A percentile compares a stretch with the other conserved stretches of the same genome.
Conservation (phyloP, 1,284 basidiomycete species). For the Fomes fomentarius region DNA sequence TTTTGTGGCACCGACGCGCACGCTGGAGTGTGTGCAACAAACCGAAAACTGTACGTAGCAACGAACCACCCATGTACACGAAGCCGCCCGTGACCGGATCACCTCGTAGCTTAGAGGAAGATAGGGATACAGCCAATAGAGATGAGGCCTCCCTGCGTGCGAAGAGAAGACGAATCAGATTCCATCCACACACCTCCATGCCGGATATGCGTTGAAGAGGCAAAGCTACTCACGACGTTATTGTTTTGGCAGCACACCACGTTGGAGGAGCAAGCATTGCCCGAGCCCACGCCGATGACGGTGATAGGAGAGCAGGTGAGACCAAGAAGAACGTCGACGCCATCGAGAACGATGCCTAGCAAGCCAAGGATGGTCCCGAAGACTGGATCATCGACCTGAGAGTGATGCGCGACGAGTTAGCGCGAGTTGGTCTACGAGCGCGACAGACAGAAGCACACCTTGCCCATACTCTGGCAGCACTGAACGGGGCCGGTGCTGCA, state of each 20-base stretch:
- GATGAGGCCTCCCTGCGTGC: slow-evolving; percentile 22
- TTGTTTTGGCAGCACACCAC: slow-evolving; percentile 31
- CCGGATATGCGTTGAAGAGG: background rate
- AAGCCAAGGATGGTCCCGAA: slow-evolving; percentile 17
- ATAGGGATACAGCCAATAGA: slow-evolving; percentile 26
- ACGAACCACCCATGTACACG: too few relatives aligned
- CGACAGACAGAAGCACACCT: background rate
- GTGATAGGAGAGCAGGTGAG: slow-evolving; percentile 26
- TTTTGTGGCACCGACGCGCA: background rate
- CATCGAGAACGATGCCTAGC: slow-evolving; percentile 24
- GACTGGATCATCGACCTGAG: slow-evolving; percentile 16
- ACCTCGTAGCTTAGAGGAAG: slow-evolving; percentile 7
- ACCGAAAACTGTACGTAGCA: too few relatives aligned
- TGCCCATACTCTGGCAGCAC: slow-evolving; percentile 22
- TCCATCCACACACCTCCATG: background rate
- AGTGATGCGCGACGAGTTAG: background rate
- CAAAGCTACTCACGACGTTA: slow-evolving; percentile 10
- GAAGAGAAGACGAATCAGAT: background rate
- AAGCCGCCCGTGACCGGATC: background rate
- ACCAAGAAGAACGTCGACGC: slow-evolving; percentile 23
- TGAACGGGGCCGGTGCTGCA: slow-evolving; percentile 25
- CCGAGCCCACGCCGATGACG: slow-evolving; percentile 21
- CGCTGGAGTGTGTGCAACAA: too few relatives aligned
- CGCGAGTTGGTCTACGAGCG: background rate
- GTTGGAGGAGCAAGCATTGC: slow-evolving; percentile 18